phyloP scores from a whole-genome alignment of 2,329 filamentous ascomycete species.

The Alternaria conjuncta region DNA sequence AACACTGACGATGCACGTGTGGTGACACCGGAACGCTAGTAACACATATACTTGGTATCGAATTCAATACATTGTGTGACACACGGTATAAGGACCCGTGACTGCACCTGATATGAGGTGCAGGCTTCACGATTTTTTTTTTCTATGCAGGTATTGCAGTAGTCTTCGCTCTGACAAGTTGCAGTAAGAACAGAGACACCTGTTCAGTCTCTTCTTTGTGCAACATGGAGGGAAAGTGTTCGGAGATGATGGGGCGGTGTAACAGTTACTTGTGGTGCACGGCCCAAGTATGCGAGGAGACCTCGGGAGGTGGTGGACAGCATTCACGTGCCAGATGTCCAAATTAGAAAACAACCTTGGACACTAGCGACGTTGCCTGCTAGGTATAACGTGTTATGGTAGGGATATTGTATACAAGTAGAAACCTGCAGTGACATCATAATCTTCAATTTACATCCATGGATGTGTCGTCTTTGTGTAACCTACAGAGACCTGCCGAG shows the following conservation, averaged over 20 bases:
- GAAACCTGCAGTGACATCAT: background rate
- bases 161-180: background rate
- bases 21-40: background rate
- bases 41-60: background rate
- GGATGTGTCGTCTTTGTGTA: background rate
- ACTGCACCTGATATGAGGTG: background rate
- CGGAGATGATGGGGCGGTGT: background rate
- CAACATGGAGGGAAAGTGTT: background rate
- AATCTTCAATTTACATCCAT: background rate
- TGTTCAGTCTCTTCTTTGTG: background rate
- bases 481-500: background rate
- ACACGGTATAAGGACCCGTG: background rate
- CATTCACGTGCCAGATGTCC: background rate
- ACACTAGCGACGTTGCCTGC: background rate
- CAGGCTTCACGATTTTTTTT: background rate
- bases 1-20: background rate
- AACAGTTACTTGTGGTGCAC: background rate
- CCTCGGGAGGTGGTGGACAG: background rate
- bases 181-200: background rate
- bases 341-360: background rate
- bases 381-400: background rate
- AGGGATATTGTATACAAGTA: background rate
- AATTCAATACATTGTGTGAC: background rate
- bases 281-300: background rate
- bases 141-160: background rate